These are phyloP conservation scores for Calycina herbarum DNA, from an alignment of 2,329 filamentous ascomycete genomes.

Conservation along the genomic window DNA sequence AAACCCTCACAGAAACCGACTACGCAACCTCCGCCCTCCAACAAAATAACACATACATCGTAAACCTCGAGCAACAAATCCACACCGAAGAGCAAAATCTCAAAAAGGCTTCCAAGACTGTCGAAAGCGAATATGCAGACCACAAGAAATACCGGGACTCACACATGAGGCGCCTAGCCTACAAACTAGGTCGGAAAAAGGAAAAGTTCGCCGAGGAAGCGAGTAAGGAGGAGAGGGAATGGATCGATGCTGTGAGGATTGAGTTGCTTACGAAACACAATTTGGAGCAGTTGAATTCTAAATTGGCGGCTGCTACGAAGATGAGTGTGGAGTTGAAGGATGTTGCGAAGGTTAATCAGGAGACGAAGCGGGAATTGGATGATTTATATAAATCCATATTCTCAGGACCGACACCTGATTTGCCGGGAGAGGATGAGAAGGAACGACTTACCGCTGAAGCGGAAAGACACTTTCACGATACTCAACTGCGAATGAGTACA, in stretches of 20 bases:
- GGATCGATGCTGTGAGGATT: slow-evolving; percentile 52
- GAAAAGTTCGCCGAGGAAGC: slow-evolving; percentile 51
- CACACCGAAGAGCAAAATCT: slow-evolving; percentile 41
- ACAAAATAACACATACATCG: slow-evolving; percentile 47
- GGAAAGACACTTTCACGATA: slow-evolving; percentile 41
- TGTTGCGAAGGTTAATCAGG: slow-evolving; percentile 39
- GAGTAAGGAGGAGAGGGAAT: slow-evolving; percentile 55
- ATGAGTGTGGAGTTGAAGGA: slow-evolving; percentile 41
- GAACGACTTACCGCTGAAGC: slow-evolving; percentile 43
- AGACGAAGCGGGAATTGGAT: slow-evolving; percentile 50
- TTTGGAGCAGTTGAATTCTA: slow-evolving; percentile 42
- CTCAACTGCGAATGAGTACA: slow-evolving; percentile 40
- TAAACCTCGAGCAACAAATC: slow-evolving; percentile 47
- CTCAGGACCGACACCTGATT: slow-evolving; percentile 50
- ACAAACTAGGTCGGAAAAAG: slow-evolving; percentile 50
- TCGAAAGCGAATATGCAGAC: slow-evolving; percentile 50
- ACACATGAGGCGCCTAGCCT: slow-evolving; percentile 51
- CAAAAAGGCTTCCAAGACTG: slow-evolving; percentile 41
- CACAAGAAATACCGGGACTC: slow-evolving; percentile 55
- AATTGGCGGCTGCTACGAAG: slow-evolving; percentile 44
- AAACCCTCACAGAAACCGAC: slow-evolving; percentile 49
- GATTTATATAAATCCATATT: slow-evolving; percentile 55
- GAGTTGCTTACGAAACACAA: slow-evolving; percentile 47
- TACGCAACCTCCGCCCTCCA: slow-evolving; percentile 48
- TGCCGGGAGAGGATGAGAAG: slow-evolving; percentile 53